phyloP scores from a whole-genome alignment of 805 yeast species.

The Lipomyces yamadae region DNA sequence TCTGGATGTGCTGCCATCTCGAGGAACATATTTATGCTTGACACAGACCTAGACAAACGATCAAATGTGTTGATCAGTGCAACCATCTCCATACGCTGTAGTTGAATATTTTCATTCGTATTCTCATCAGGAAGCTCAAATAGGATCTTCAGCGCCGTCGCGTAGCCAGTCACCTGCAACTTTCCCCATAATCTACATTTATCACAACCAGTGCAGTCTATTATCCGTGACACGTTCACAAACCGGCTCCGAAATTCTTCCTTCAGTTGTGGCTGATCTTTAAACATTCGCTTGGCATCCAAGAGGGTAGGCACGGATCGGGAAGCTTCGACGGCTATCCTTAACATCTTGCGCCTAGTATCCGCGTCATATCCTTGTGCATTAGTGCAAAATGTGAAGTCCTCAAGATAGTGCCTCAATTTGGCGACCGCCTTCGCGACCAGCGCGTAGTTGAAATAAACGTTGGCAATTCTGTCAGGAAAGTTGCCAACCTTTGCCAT shows the following conservation, averaged over 20 bases:
- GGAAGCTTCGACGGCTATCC: conserved; percentile 48
- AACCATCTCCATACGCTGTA: conserved; percentile 81
- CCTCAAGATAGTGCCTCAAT: conserved; percentile 57
- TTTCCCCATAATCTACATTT: conserved; percentile 98
- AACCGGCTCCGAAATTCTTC: conserved; percentile 86
- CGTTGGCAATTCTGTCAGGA: conserved; percentile 86
- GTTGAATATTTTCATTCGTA: conserved; percentile 56
- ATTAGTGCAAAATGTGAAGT: conserved; percentile 54
- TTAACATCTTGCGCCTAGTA: conserved; percentile 52
- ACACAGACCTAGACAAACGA: conserved; percentile 82
- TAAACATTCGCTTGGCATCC: conserved; percentile 55
- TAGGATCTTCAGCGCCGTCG: conserved; percentile 88
- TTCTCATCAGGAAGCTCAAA: conserved; percentile 68
- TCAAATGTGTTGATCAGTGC: conserved; percentile 92
- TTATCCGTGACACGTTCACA: conserved; percentile 84
- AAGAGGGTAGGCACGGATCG: conserved; percentile 46
- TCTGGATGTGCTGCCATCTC: conserved; percentile 19
- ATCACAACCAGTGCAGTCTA: conserved; percentile 99
- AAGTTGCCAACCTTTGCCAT: conserved; percentile 87
- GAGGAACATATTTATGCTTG: conserved; percentile 70
- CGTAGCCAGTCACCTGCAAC: conserved; percentile 95
- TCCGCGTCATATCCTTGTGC: conserved; percentile 49
- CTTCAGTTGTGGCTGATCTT: conserved; percentile 59
- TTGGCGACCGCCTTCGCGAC: conserved; percentile 81
- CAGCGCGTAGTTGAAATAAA: conserved; percentile 90